phyloP scores from a whole-genome alignment of 2,329 filamentous ascomycete species.

The Akanthomyces dipterigenus region DNA sequence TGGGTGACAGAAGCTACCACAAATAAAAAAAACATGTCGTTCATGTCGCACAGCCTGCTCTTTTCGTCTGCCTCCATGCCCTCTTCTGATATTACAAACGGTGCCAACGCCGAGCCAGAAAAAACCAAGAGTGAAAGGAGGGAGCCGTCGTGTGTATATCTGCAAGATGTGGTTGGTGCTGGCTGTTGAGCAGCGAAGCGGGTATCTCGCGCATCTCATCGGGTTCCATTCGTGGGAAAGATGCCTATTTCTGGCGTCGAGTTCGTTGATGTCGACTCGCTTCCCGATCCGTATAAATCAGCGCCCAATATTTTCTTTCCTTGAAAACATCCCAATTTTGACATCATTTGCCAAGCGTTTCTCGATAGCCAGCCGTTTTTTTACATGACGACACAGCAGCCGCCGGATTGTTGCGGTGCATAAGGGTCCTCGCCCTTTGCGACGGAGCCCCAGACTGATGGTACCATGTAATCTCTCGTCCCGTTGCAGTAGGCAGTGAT shows the following conservation, averaged over 20 bases:
- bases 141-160: constrained; percentile 4
- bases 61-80: constrained; percentile 1
- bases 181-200: constrained; percentile 16
- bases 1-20: not conserved
- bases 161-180: not conserved
- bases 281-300: not conserved
- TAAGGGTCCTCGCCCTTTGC: constrained; percentile 98
- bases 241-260: not conserved
- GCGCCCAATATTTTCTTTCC: not conserved
- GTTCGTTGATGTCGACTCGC: not conserved
- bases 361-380: not conserved
- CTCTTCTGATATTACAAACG: constrained; percentile 13
- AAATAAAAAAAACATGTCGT: constrained; percentile 6
- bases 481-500: constrained; percentile 98
- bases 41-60: not conserved
- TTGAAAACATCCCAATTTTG: not conserved
- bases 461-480: constrained; percentile 98
- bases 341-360: not conserved
- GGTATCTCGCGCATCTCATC: constrained; percentile 16
- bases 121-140: constrained; percentile 6
- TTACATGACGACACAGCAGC: constrained; percentile 95
- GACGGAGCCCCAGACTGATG: constrained; percentile 90
- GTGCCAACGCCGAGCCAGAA: constrained; percentile 12
- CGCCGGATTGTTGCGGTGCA: constrained; percentile 83
- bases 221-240: not conserved